phyloP scores from a whole-genome alignment of 1,139 yeast genomes.

The Martiniozyma asiatica region DNA sequence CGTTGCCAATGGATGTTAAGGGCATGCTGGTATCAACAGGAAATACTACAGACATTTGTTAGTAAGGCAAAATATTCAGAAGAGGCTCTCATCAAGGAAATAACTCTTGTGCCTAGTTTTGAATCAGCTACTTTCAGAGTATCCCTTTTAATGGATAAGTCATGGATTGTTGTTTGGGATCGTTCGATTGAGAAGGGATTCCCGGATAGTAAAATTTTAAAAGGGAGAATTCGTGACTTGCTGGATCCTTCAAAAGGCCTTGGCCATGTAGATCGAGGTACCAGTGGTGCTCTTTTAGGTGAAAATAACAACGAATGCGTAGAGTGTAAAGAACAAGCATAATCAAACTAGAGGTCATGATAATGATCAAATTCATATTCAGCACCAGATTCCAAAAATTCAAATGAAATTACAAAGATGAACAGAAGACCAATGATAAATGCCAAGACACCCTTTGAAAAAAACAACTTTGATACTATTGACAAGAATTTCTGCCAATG shows the following conservation, averaged over 20 bases:
- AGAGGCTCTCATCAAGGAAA: conserved; percentile 32
- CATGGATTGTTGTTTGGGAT: conserved; percentile 38
- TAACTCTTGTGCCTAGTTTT: conserved; percentile 36
- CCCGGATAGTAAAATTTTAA: conserved; percentile 50
- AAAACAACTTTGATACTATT: too few relatives aligned
- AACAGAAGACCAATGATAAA: background rate
- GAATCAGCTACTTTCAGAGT: conserved; percentile 43
- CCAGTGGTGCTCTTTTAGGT: conserved; percentile 2
- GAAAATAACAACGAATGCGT: background rate
- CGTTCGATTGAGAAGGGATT: conserved; percentile 42
- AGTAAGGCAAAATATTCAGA: conserved; percentile 18
- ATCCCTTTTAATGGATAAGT: conserved; percentile 21
- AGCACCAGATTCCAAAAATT: background rate
- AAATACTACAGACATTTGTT: conserved; percentile 49
- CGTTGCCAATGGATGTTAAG: conserved; percentile 55
- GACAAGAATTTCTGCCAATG: background rate
- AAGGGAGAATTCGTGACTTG: conserved; percentile 38
- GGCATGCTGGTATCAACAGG: conserved; percentile 60
- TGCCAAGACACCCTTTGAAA: too few relatives aligned
- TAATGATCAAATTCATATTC: background rate
- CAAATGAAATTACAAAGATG: too few relatives aligned
- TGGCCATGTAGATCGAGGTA: conserved; percentile 33
- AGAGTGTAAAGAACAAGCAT: too few relatives aligned
- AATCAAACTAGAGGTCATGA: too few relatives aligned
- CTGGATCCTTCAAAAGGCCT: conserved; percentile 33